Evolutionary conservation across 495 filamentous ascomycete species (phyloP), one percentile per base, ranked within the genome.

Genomic region (Aspergillus haitiensis): DNA sequence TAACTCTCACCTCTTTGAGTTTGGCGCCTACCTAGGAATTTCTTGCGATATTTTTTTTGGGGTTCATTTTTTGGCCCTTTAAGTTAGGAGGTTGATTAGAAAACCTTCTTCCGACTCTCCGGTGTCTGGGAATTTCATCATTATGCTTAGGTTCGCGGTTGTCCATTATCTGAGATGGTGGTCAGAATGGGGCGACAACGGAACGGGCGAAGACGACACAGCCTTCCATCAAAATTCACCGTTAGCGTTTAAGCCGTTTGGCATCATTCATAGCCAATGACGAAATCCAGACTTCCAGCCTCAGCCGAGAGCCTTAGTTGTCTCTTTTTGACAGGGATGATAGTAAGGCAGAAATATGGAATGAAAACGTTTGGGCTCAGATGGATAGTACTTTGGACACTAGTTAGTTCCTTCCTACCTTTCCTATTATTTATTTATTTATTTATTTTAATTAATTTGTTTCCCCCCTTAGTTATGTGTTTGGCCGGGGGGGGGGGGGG

Each of bases 141-240:
- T 42, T 15, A 11, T 11, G 15, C 12, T 7, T 55, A 7, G 39
- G 27, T 21, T 27, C 12, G 39, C 45, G 21, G 7, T 27, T 47
- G 39, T 35, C 18, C 37, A n/a, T 35, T 57, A 48, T 37, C 44
- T 27, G 42, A 49, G 33, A 60, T 48, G 57, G 57, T 60, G 57
- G 57, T 60, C 57, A 60, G 57, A 52, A 60, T 53, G 50, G 50
- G 57, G 50, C 57, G 40, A 37, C 32, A 36, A 60, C 48, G 52
- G 57, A 40, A 50, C 27, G 57, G 57, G 37, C 56, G 18, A 40
- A n/a, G 36, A 59, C 32, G 40, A 32, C 55, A 58, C 47, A 34
- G 46, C 46, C 47, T 52, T 51, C 44, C 11, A 21, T 16, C 9
- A 9, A 18, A 47, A 47, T 13, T 40, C 37, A 40, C 13, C 9